phyloP scores from a whole-genome alignment of 2,329 filamentous ascomycete genomes.

The Calonectria montana region DNA sequence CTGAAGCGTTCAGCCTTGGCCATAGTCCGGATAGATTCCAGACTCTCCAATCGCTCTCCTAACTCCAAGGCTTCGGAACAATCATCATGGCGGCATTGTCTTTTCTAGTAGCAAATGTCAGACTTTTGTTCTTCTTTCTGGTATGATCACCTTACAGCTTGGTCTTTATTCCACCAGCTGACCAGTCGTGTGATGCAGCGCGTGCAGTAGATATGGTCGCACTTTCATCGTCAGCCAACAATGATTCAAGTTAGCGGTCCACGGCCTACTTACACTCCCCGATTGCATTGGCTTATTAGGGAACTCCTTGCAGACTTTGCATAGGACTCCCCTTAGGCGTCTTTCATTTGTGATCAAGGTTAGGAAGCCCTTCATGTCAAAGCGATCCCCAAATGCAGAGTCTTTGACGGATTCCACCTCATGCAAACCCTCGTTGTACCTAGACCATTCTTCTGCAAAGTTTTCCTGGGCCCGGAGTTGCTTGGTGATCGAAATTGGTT shows the following conservation, averaged over 20 bases:
- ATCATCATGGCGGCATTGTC: not conserved
- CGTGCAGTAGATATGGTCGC: slow-evolving; percentile 47
- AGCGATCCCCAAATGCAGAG: slow-evolving; percentile 28
- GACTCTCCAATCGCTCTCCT: slow-evolving; percentile 9
- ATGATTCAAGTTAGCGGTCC: no score
- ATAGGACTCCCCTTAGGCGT: not conserved
- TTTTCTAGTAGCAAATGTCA: not conserved
- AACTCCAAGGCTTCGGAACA: not conserved
- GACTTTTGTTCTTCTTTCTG: not conserved
- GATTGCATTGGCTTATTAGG: not conserved
- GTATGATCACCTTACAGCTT: no score
- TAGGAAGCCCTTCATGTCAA: slow-evolving; percentile 34
- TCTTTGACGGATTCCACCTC: not conserved
- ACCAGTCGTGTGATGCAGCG: slow-evolving; percentile 30
- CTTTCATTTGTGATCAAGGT: slow-evolving; percentile 28
- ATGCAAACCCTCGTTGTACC: slow-evolving; percentile 28
- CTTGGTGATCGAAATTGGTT: slow-evolving; percentile 4
- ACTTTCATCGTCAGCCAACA: slow-evolving; percentile 40
- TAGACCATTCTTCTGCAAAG: not conserved
- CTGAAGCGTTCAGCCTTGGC: not conserved
- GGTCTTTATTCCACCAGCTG: no score
- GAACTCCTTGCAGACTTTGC: slow-evolving; percentile 15
- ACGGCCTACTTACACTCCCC: slow-evolving; percentile 17
- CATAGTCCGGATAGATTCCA: not conserved
- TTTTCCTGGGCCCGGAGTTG: slow-evolving; percentile 2